phyloP scores from a whole-genome alignment of 148 eudicot species.

The Oxyria digyna region DNA sequence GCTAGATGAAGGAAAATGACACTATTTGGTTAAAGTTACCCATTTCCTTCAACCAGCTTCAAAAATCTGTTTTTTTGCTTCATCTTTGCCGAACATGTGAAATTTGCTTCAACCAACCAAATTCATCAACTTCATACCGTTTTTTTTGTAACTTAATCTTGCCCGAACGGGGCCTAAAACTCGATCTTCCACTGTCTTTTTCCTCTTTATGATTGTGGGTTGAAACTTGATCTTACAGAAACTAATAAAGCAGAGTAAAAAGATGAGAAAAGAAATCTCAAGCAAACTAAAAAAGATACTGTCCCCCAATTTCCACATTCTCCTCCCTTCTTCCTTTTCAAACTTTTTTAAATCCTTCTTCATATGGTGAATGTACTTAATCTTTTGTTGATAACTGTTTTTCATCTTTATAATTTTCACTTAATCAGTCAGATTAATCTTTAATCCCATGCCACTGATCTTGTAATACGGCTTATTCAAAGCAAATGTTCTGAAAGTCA shows the following conservation, averaged over 20 bases:
- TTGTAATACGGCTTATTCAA: background rate
- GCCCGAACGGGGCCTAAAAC: no score
- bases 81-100: no score
- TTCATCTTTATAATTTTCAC: background rate
- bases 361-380: background rate
- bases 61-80: no score
- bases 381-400: background rate
- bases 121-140: no score
- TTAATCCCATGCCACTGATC: no score
- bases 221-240: background rate
- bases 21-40: no score
- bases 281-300: background rate
- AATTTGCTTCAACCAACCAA: no score
- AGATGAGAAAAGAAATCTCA: background rate
- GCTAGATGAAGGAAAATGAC: no score
- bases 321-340: conserved; percentile 1
- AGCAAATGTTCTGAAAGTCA: no score
- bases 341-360: background rate
- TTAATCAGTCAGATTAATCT: background rate
- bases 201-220: background rate
- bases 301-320: conserved; percentile 3
- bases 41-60: no score
- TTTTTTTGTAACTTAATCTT: no score
- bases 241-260: background rate
- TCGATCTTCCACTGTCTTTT: background rate